Conservation (phyloP, 2,329 filamentous ascomycete species). For the Fusarium napiforme region DNA sequence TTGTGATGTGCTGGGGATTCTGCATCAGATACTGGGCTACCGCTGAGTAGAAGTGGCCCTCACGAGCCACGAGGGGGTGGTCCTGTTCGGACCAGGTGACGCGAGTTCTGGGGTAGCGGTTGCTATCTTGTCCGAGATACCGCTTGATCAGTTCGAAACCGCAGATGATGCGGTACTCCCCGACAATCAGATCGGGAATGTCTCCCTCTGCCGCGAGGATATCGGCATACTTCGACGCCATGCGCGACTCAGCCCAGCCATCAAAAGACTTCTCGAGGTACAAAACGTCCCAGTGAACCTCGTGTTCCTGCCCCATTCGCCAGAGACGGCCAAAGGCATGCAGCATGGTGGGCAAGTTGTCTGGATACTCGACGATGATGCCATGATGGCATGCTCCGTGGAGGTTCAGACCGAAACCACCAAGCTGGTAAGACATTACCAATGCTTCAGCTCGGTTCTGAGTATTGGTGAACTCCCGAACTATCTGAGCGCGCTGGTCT, state of each 20-base stretch:
- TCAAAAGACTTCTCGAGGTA: neutral
- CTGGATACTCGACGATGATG: neutral
- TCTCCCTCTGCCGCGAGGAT: neutral
- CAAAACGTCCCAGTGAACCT: neutral
- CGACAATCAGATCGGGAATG: rapidly evolving
- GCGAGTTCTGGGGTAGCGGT: neutral
- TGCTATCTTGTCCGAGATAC: neutral
- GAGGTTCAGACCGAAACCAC: neutral
- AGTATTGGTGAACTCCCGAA: neutral
- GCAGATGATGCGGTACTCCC: neutral
- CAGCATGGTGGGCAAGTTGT: neutral
- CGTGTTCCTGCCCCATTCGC: neutral
- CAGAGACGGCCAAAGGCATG: neutral
- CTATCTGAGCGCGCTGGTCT: neutral
- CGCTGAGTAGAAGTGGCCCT: neutral
- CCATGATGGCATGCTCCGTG: neutral
- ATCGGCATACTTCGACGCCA: neutral
- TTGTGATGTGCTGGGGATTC: rapidly evolving
- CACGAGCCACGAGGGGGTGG: neutral
- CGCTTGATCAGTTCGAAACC: neutral
- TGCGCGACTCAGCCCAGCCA: neutral
- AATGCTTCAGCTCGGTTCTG: neutral
- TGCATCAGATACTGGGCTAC: neutral
- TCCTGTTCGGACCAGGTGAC: neutral
- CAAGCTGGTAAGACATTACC: rapidly evolving